Percentiles rank a stretch among this genome's conserved stretches.
phyloP scores from a whole-genome alignment of 768 basidiomycete genomes.

The Tylopilus rubrobrunneus region DNA sequence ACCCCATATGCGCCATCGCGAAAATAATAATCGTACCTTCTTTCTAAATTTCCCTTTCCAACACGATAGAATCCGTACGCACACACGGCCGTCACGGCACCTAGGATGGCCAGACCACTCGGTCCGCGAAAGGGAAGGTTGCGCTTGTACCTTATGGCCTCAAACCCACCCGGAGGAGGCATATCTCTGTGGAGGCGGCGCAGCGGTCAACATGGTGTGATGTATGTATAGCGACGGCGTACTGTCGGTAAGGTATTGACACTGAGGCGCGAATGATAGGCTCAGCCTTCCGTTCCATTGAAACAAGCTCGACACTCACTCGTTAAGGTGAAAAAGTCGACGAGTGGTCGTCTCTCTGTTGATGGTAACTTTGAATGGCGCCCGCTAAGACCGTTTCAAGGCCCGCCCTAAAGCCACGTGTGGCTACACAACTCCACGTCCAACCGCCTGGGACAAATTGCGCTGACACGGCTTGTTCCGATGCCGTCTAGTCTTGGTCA shows the following conservation, averaged over 20 bases:
- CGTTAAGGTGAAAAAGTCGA: constrained; percentile 2
- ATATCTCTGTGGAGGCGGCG: constrained; percentile 65
- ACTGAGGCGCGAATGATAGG: constrained; percentile 6
- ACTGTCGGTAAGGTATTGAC: constrained; percentile 30
- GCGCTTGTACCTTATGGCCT: constrained; percentile 89
- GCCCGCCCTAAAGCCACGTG: constrained; percentile 29
- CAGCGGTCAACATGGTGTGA: constrained; percentile 6
- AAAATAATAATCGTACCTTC: constrained; percentile 60
- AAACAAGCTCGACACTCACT: constrained; percentile 19
- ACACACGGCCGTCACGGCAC: constrained; percentile 81
- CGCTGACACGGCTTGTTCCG: constrained; percentile 1
- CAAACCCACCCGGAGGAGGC: constrained; percentile 93
- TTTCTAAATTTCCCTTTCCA: constrained; percentile 88
- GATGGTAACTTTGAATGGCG: not conserved
- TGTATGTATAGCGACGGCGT: constrained; percentile 12
- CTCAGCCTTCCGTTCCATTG: not conserved
- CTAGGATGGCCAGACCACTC: constrained; percentile 79
- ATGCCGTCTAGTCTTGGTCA: not conserved
- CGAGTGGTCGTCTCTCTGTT: not conserved
- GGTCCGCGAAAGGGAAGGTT: constrained; percentile 90
- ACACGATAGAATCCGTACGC: constrained; percentile 90
- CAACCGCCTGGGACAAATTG: not conserved
- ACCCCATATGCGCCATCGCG: constrained; percentile 31
- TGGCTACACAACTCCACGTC: constrained; percentile 9
- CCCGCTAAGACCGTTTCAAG: not conserved